Percentiles rank a stretch among this genome's conserved stretches.
These are phyloP conservation scores for Solanum chiquidenum DNA, from an alignment of 257 asterid genomes.

Conservation along the genomic window DNA sequence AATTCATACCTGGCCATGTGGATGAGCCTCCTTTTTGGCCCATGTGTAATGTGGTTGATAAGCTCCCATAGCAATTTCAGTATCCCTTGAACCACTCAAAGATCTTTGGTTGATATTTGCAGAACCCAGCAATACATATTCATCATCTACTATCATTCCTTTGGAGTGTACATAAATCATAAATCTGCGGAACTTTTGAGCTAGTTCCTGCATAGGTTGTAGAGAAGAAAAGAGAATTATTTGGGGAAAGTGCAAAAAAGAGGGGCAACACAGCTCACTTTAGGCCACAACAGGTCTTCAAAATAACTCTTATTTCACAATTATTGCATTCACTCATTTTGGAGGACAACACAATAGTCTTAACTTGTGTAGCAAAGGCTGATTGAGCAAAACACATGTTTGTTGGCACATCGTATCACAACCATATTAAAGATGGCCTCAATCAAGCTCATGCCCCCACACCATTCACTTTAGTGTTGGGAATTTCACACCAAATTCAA, in stretches of 20 bases:
- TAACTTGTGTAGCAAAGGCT: neutral
- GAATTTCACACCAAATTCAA: neutral
- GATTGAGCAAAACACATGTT: neutral
- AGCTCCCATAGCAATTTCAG: conserved; percentile 91
- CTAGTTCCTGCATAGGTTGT: neutral
- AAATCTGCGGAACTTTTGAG: conserved; percentile 46
- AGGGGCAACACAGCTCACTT: neutral
- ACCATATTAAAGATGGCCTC: neutral
- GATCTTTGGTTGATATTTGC: conserved; percentile 84
- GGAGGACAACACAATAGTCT: neutral
- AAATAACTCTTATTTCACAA: neutral
- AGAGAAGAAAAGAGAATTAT: neutral
- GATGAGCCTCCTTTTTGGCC: conserved; percentile 41
- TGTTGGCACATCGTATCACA: neutral
- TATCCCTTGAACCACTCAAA: conserved; percentile 83
- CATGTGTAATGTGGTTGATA: conserved; percentile 74
- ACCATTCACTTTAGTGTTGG: neutral
- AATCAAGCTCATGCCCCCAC: neutral
- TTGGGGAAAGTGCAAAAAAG: neutral
- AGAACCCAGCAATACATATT: conserved; percentile 66
- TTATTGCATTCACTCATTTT: neutral
- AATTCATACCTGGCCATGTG: conserved; percentile 55
- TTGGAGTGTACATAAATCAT: conserved; percentile 83
- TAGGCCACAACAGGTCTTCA: neutral
- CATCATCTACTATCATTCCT: conserved; percentile 81